Conservation (phyloP, 2,329 filamentous ascomycete species). For the Fusarium sp. region DNA sequence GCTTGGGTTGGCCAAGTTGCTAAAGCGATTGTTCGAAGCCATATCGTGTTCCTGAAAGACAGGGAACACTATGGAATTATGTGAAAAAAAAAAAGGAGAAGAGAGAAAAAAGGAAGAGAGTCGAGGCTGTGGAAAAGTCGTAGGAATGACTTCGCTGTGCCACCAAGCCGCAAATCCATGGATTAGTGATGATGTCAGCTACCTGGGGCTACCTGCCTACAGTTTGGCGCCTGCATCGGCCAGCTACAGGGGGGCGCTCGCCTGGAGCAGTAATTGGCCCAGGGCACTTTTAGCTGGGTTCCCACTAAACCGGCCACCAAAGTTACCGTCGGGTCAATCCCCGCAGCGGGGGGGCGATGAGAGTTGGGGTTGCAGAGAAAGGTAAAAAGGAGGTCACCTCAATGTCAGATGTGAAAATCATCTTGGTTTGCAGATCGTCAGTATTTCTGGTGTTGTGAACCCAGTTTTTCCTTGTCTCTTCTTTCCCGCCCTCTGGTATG, state of each 20-base stretch:
- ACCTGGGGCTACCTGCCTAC: constrained; percentile 1
- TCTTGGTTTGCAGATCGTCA: not conserved
- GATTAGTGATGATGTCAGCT: constrained; percentile 44
- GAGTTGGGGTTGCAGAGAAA: not conserved
- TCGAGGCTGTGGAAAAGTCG: constrained; percentile 1
- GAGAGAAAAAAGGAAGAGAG: not conserved
- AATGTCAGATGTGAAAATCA: not conserved
- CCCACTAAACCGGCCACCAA: constrained; percentile 12
- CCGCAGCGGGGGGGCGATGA: not conserved
- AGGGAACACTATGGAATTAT: not conserved
- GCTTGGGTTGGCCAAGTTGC: constrained; percentile 36
- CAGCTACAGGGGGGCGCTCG: not conserved
- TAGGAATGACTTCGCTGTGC: constrained; percentile 12
- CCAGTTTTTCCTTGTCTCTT: not conserved
- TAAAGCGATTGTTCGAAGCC: constrained; percentile 49
- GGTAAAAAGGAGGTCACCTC: not conserved
- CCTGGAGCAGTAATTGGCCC: constrained; percentile 3
- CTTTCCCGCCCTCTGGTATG: not conserved
- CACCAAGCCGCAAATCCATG: not conserved
- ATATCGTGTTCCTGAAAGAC: constrained; percentile 17
- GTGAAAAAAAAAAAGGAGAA: constrained; percentile 2
- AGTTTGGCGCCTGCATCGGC: not conserved
- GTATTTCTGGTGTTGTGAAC: not conserved
- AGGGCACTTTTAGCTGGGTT: constrained; percentile 14
- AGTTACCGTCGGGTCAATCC: not conserved